phyloP scores from a whole-genome alignment of 148 eudicot species.

The Amaranthus cruentus region DNA sequence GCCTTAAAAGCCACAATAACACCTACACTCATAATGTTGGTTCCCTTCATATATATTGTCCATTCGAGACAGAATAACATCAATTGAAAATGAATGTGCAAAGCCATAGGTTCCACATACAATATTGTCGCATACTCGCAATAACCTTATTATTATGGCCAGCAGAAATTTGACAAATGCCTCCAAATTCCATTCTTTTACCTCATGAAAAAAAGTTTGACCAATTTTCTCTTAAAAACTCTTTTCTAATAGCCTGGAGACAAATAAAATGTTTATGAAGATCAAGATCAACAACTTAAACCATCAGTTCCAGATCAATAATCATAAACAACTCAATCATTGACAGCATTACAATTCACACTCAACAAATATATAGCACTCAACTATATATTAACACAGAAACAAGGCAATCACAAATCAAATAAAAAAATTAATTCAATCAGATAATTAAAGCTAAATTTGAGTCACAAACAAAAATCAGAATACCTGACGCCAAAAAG shows the following conservation, averaged over 20 bases:
- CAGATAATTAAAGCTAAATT: neutral
- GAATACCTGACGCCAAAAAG: slow-evolving; percentile 88
- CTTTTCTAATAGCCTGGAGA: no score
- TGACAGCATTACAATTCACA: neutral
- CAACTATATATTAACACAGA: no score
- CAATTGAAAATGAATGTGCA: neutral
- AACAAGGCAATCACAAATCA: neutral
- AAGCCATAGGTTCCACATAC: neutral
- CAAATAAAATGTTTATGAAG: no score
- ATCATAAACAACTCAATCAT: neutral
- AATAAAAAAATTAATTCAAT: neutral
- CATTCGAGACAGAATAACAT: neutral
- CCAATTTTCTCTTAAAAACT: no score
- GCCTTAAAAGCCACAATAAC: neutral
- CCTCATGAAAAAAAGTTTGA: no score
- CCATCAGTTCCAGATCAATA: neutral
- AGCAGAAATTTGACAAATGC: neutral
- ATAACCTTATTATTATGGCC: neutral
- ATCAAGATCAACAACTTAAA: no score
- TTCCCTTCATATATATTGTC: neutral
- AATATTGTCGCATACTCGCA: no score
- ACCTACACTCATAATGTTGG: neutral
- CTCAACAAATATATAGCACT: neutral
- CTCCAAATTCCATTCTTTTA: neutral
- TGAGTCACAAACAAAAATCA: neutral